Evolutionary conservation across 2,329 filamentous ascomycete genomes (phyloP).

Genomic region (Arthroderma uncinatum): DNA sequence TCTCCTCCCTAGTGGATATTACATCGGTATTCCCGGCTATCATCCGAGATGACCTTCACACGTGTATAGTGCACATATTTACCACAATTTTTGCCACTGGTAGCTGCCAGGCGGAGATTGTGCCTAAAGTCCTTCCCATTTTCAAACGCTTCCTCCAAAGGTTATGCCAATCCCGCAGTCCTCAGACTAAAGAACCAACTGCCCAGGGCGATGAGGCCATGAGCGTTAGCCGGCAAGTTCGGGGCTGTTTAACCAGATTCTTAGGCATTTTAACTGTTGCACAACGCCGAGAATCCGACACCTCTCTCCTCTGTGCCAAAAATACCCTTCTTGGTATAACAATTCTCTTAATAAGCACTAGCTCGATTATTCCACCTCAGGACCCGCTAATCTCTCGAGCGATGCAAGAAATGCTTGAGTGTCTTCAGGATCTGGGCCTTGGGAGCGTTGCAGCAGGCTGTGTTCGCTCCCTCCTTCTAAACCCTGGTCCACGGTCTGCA

Average conservation of each 20-base stretch:
- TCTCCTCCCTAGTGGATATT: conserved; percentile 84
- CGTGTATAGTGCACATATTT: conserved; percentile 94
- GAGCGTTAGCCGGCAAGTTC: conserved; percentile 57
- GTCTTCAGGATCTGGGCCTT: conserved; percentile 49
- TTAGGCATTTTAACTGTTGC: conserved; percentile 52
- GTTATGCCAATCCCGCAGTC: conserved; percentile 38
- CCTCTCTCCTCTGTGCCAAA: conserved; percentile 78
- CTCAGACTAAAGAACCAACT: conserved; percentile 26
- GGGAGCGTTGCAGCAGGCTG: conserved; percentile 86
- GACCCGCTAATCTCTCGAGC: conserved; percentile 67
- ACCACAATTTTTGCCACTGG: conserved; percentile 82
- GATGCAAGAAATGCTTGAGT: conserved; percentile 72
- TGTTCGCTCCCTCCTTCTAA: conserved; percentile 71
- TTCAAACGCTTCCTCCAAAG: conserved; percentile 81
- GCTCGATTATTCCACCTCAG: conserved; percentile 58
- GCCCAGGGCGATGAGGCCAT: conserved; percentile 28
- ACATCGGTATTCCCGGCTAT: conserved; percentile 92
- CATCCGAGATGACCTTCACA: conserved; percentile 91
- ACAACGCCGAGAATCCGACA: conserved; percentile 48
- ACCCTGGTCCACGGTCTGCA: conserved; percentile 43
- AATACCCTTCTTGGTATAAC: conserved; percentile 83
- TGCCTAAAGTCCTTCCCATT: conserved; percentile 80
- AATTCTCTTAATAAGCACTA: conserved; percentile 72
- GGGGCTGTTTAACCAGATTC: conserved; percentile 72
- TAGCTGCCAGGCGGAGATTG: conserved; percentile 73